Evolutionary conservation across 2,329 filamentous ascomycete genomes (phyloP), one percentile per base, ranked within the genome.

Genomic region (Keithomyces neogunnii): DNA sequence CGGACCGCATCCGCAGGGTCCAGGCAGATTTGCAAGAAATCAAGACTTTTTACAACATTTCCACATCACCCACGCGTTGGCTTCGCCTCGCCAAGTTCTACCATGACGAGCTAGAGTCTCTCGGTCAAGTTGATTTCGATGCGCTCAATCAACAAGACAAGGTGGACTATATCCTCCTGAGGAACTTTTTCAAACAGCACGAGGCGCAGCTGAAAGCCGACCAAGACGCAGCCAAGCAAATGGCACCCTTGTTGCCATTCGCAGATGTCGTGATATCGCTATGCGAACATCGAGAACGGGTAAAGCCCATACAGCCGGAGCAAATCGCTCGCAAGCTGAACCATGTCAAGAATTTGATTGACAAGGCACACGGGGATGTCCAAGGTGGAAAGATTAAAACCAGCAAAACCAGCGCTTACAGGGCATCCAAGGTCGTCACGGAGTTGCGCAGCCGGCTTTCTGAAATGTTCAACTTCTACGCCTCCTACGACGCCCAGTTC

Each of bases 401-500:
- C 43, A 65, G 67, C 30, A 71, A 73, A 31, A 66, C 69, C 9
- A 69, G 65, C 3, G 75, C 75, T 0, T 75, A 71, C 53, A 72
- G 74, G 30, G 76, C 76, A 4, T 68, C 69, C 3, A 69, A 69
- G 13, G 69, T 68, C 1, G 60, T 77, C 0, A 59, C 60, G 4
- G 62, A 72, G 30, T 60, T 82, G 4, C 62, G 65, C 0, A 48
- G 35, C 0, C 69, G 72, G 47, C 61, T 82, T 0, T 55, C 63
- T 2, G 76, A 82, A 55, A 73, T 72, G 58, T 73, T 69, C 50
- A 53, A 47, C 0, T 83, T 81, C 57, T 82, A 78, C 59, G 64
- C 68, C 32, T 73, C 72, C 3, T 82, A 82, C 56, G 75, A 82
- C 54, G 78, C 80, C 1, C 51, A 70, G 11, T 81, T 81, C 50